Evolutionary conservation across 179 eudicot species (phyloP).

Genomic region (Spinacia oleracea): DNA sequence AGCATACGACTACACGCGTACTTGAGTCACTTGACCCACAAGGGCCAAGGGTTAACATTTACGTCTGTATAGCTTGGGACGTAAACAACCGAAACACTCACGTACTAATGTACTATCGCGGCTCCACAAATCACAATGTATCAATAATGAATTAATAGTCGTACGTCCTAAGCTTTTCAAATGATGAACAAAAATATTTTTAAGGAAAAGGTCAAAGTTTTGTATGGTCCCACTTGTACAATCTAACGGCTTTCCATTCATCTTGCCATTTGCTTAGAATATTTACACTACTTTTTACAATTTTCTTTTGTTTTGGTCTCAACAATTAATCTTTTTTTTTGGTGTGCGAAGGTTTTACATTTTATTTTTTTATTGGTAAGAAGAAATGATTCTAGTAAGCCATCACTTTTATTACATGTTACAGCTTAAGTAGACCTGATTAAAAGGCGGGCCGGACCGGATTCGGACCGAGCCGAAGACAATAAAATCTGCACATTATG

Average conservation of each 20-base stretch:
- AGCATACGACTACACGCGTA: not conserved
- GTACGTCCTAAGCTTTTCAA: not conserved
- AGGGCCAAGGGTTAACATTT: not conserved
- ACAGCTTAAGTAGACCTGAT: too few species aligned
- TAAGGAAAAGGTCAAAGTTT: slow-evolving; percentile 1
- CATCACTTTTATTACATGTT: too few species aligned
- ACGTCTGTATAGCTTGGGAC: not conserved
- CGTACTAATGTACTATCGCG: not conserved
- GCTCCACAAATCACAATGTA: not conserved
- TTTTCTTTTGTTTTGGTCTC: too few species aligned
- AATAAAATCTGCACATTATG: too few species aligned
- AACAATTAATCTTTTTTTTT: too few species aligned
- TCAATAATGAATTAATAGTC: not conserved
- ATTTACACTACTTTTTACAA: not conserved
- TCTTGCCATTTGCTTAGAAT: not conserved
- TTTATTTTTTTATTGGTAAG: too few species aligned
- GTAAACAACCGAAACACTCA: not conserved
- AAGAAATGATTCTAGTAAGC: too few species aligned
- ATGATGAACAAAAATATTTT: not conserved
- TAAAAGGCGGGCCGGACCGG: too few species aligned
- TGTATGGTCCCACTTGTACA: not conserved
- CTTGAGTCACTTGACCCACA: not conserved
- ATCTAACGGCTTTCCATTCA: not conserved
- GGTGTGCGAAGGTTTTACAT: too few species aligned
- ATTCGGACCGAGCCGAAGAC: too few species aligned